A percentile compares a stretch with the other conserved stretches of the same genome.
Evolutionary conservation across 306 rosid genomes (phyloP).

Genomic region (Lathyrus tuberosus): DNA sequence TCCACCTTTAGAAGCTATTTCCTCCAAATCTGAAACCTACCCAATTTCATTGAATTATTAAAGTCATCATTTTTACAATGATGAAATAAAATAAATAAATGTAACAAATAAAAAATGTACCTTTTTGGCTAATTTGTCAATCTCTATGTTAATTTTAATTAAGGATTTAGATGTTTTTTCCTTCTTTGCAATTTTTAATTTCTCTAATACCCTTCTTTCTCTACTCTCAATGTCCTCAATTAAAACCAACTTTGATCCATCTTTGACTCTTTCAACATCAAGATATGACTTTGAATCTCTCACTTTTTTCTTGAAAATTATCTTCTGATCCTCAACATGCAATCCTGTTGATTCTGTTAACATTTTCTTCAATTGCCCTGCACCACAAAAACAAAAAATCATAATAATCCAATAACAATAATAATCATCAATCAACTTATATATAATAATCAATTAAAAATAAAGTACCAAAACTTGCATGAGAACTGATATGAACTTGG

Average conservation of each 20-base stretch:
- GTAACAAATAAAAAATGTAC: constrained; percentile 36
- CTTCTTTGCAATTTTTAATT: constrained; percentile 47
- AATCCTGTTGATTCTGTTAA: constrained; percentile 62
- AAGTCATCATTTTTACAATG: background rate
- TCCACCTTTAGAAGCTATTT: constrained; percentile 43
- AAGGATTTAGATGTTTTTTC: constrained; percentile 64
- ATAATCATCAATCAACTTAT: background rate
- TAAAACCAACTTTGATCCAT: constrained; percentile 68
- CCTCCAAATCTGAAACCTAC: constrained; percentile 68
- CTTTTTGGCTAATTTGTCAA: constrained; percentile 62
- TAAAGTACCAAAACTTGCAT: constrained; percentile 79
- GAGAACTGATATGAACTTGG: constrained; percentile 63
- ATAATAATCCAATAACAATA: too few relatives aligned
- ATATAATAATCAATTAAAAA: background rate
- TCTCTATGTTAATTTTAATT: constrained; percentile 54
- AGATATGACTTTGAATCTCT: constrained; percentile 78
- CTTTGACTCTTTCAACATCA: constrained; percentile 65
- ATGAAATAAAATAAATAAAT: background rate
- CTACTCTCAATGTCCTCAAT: constrained; percentile 59
- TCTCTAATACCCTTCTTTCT: constrained; percentile 61
- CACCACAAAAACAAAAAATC: constrained; percentile 30
- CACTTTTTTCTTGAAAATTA: constrained; percentile 77
- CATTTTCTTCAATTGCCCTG: constrained; percentile 93
- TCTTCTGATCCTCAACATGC: constrained; percentile 70
- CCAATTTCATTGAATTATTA: constrained; percentile 33